These are phyloP conservation scores for Colletotrichum sp. DNA, from an alignment of 2,329 filamentous ascomycete genomes.

Conservation along the genomic window DNA sequence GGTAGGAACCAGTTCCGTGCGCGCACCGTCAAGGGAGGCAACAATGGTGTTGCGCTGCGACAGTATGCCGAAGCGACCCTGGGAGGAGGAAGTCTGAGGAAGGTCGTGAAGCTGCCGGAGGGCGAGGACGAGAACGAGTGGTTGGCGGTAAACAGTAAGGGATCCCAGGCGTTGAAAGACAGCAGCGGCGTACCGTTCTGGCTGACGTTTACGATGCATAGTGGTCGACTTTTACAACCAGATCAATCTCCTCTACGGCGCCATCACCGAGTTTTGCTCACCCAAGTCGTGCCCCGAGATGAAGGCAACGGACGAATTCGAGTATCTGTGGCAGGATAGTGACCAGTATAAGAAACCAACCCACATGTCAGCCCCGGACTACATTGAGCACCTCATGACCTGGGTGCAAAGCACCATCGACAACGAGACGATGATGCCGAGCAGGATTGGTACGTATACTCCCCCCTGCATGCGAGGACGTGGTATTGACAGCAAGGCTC, in stretches of 20 bases:
- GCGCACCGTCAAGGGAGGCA: conserved; percentile 84
- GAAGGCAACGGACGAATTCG: conserved; percentile 99
- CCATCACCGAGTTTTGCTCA: conserved; percentile 99
- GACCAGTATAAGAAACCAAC: conserved; percentile 95
- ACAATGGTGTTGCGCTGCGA: conserved; percentile 82
- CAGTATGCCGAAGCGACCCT: conserved; percentile 98
- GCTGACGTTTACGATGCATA: conserved; percentile 44
- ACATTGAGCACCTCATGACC: conserved; percentile 96
- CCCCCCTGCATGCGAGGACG: no score
- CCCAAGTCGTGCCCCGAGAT: conserved; percentile 97
- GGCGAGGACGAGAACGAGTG: conserved; percentile 98
- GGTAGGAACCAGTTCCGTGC: conserved; percentile 86
- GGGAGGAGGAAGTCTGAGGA: conserved; percentile 90
- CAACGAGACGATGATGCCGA: conserved; percentile 95
- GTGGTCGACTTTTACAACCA: conserved; percentile 99
- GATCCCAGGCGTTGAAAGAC: neutral
- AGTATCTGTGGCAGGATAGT: conserved; percentile 98
- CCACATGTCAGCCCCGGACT: conserved; percentile 96
- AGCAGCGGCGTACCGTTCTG: neutral
- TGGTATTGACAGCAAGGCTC: conserved; percentile 19
- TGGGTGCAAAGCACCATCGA: conserved; percentile 97
- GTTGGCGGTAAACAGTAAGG: conserved; percentile 92
- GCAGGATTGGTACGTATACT: conserved; percentile 72
- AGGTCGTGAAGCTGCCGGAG: conserved; percentile 95
- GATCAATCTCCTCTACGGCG: conserved; percentile 97